These are phyloP conservation scores for Diatrype stigma DNA, from an alignment of 2,329 filamentous ascomycete species.

Conservation along the genomic window DNA sequence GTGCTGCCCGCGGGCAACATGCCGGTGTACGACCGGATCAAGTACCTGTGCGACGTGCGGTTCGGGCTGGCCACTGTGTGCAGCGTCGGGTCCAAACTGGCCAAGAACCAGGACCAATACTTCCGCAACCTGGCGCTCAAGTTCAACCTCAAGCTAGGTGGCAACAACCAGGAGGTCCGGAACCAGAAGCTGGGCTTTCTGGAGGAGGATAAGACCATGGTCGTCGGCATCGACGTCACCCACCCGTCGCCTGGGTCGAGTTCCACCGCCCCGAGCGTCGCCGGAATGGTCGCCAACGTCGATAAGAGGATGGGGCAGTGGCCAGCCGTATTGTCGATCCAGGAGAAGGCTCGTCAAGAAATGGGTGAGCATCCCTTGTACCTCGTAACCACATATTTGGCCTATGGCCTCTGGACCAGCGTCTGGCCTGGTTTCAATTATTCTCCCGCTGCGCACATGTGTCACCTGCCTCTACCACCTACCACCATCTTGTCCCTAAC, in stretches of 20 bases:
- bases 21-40: conserved; percentile 52
- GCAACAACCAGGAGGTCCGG: conserved; percentile 52
- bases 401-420: no score
- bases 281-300: conserved; percentile 64
- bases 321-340: conserved; percentile 60
- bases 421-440: no score
- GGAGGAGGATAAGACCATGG: conserved; percentile 58
- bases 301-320: conserved; percentile 61
- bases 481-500: no score
- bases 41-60: conserved; percentile 51
- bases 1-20: conserved; percentile 40
- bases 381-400: no score
- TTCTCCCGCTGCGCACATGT: no score
- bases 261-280: conserved; percentile 58
- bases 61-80: conserved; percentile 58
- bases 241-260: conserved; percentile 65
- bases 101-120: conserved; percentile 37
- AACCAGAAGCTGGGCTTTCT: conserved; percentile 45
- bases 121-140: conserved; percentile 55
- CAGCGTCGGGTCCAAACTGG: conserved; percentile 47
- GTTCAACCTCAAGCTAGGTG: conserved; percentile 62
- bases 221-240: conserved; percentile 71
- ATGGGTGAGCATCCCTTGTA: no score
- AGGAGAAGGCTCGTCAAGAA: conserved; percentile 51
- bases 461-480: no score